Evolutionary conservation across 148 eudicot species (phyloP).

Genomic region (Bassia scoparia): DNA sequence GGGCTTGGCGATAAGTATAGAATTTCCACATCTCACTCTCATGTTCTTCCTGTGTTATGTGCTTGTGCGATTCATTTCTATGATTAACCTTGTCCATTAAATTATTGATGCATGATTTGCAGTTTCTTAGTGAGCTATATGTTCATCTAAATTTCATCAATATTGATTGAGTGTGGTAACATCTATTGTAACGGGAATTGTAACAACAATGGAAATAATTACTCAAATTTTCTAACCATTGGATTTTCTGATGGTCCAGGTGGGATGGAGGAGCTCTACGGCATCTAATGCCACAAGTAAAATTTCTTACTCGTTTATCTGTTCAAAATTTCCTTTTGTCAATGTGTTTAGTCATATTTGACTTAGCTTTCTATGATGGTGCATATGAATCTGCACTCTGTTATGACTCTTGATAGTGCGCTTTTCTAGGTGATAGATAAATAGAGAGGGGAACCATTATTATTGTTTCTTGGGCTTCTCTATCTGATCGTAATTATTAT

Average conservation of each 20-base stretch:
- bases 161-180: neutral
- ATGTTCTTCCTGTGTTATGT: neutral
- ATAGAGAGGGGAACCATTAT: neutral
- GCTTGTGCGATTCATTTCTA: neutral
- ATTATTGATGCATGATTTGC: neutral
- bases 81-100: neutral
- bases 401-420: neutral
- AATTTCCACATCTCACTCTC: too few relatives aligned
- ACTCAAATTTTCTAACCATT: neutral
- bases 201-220: neutral
- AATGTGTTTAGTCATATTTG: too few relatives aligned
- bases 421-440: neutral
- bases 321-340: neutral
- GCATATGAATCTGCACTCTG: neutral
- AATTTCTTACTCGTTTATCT: neutral
- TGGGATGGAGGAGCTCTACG: conserved; percentile 51
- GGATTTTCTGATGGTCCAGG: conserved; percentile 41
- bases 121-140: neutral
- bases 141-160: neutral
- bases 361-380: too few relatives aligned
- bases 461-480: neutral
- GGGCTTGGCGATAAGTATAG: too few relatives aligned
- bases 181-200: neutral
- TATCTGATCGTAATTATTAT: neutral
- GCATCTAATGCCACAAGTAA: conserved; percentile 97